Percentiles rank a stretch among this genome's conserved stretches.
Evolutionary conservation across 495 filamentous ascomycete species (phyloP).

Genomic region (Daldinia childiae): DNA sequence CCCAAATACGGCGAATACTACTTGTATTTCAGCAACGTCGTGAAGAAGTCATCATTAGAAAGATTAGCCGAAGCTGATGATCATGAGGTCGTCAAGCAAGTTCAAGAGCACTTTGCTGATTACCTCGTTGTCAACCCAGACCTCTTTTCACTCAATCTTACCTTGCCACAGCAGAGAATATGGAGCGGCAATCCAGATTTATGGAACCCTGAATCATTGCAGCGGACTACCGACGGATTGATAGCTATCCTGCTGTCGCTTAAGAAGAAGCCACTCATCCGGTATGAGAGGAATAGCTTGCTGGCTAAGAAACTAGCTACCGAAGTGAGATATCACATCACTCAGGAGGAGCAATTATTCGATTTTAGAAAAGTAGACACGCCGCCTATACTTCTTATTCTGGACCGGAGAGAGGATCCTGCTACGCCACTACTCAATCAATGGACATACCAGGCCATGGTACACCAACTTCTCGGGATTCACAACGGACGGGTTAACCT

Average conservation of each 20-base stretch:
- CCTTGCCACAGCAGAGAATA: conserved; percentile 77
- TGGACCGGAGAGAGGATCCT: conserved; percentile 94
- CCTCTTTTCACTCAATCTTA: conserved; percentile 82
- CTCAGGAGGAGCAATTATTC: conserved; percentile 96
- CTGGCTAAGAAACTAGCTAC: conserved; percentile 91
- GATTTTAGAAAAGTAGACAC: conserved; percentile 97
- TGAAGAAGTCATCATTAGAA: conserved; percentile 95
- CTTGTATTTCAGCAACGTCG: conserved; percentile 95
- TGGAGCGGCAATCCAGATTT: conserved; percentile 83
- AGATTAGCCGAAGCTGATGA: conserved; percentile 97
- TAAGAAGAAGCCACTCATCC: conserved; percentile 95
- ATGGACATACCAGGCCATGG: conserved; percentile 99
- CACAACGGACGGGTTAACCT: conserved; percentile 91
- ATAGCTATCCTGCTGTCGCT: conserved; percentile 82
- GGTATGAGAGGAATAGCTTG: conserved; percentile 92
- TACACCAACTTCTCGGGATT: conserved; percentile 94
- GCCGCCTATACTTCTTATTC: conserved; percentile 86
- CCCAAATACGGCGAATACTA: conserved; percentile 98
- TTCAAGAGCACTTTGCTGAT: conserved; percentile 96
- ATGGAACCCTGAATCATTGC: conserved; percentile 89
- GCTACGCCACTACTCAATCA: conserved; percentile 95
- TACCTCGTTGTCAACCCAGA: conserved; percentile 96
- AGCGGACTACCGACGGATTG: conserved; percentile 85
- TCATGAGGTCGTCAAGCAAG: conserved; percentile 90
- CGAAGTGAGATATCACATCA: conserved; percentile 90